Evolutionary conservation across 306 rosid species (phyloP), one percentile per base, ranked within the genome.

Genomic region (Trifolium pratense): DNA sequence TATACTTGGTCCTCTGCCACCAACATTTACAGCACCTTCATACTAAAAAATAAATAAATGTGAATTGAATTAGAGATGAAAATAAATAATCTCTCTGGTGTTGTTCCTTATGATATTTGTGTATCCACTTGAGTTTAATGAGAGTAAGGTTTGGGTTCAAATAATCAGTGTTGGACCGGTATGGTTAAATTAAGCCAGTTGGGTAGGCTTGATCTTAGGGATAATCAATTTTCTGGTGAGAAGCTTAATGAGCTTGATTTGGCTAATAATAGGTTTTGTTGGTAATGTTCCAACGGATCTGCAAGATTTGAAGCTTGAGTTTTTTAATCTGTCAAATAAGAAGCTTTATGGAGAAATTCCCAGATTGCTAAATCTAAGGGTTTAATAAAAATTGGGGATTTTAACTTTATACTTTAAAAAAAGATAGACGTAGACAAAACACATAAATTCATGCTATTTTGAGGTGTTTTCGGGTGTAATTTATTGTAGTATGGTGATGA

Each of bases 201-300:
- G 86, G 84, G 75, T 17, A 79, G 3, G 80, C 89, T 91, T 79
- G 89, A 87, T 75, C 87, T 89, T 9, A 81, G 89, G 34, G 62
- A 84, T 31, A 91, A 91, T 76, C 56, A 81, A 16, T 79, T 91
- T 66, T 84, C 86, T 4, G 97, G 94, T 2, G 82, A 65, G 78
- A 81, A 79, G 84, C 91, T 91, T 58, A 85, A 84, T 60, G 92
- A 87, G 75, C 87, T 91, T 53, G 86, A 79, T 80, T 82, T 91
- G 80, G 92, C 89, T 0, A 82, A 84, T 82, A 91, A 91, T 60
- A 75, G 37, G 75, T 34, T 91, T 10, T 46, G 52, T 70, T 26
- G 94, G 94, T 2, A 71, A 67, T n/a, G 75, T 91, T 56, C 94
- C 97, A 26, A 49, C 39, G 7, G 85, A 84, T 78, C 77, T 91